phyloP scores from a whole-genome alignment of 192 early-diverging fungal genomes.

The Umbelopsis sp. region DNA sequence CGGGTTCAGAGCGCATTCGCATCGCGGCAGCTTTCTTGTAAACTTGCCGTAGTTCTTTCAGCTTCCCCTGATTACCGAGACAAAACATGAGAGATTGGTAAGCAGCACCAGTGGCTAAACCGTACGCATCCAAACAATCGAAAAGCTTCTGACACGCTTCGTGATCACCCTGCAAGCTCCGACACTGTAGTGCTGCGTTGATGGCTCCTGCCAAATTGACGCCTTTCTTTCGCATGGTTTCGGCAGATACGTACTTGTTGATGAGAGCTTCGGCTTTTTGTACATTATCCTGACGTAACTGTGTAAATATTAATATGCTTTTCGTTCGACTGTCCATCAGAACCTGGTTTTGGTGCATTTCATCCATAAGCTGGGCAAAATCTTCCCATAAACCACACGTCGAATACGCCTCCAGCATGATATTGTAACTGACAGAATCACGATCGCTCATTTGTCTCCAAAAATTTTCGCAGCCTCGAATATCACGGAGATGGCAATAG shows the following conservation, averaged over 20 bases:
- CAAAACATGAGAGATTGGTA: slow-evolving; percentile 22
- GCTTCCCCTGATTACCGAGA: not conserved
- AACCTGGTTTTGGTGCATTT: slow-evolving; percentile 1
- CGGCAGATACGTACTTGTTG: not conserved
- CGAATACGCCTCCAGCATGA: slow-evolving; percentile 6
- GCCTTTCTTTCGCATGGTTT: not conserved
- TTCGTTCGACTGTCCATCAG: not conserved
- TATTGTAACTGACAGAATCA: not conserved
- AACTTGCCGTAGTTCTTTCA: not conserved
- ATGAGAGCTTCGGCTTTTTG: not conserved
- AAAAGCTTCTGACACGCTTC: slow-evolving; percentile 12
- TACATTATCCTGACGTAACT: not conserved
- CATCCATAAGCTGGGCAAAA: not conserved
- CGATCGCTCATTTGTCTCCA: slow-evolving; percentile 2
- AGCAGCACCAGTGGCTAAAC: not conserved
- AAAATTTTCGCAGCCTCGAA: not conserved
- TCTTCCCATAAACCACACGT: not conserved
- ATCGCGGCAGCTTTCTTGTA: not conserved
- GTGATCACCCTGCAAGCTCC: not conserved
- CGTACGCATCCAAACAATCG: not conserved
- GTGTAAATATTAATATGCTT: slow-evolving; percentile 21
- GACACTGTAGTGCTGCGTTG: not conserved
- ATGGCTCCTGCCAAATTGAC: not conserved
- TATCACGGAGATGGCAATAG: not conserved
- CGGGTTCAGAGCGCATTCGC: not conserved